Evolutionary conservation across 345 rosid genomes (phyloP), one percentile per base, ranked within the genome.

Genomic region (Diplotaxis tenuifolia): DNA sequence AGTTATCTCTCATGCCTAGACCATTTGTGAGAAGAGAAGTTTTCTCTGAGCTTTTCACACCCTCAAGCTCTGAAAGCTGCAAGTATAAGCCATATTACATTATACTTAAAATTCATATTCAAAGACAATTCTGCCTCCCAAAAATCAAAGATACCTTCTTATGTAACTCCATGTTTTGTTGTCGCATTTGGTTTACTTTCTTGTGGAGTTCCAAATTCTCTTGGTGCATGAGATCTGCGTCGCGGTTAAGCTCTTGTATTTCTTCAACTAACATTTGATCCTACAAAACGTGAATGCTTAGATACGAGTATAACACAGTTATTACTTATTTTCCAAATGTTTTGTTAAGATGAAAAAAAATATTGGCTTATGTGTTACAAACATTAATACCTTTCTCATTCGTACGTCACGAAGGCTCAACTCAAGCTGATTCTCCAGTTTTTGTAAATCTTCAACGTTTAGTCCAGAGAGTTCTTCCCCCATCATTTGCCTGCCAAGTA

Each of bases 381-480:
- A 40, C 49, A 12, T 72, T 18, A 64, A 27, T 28, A 82, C 97
- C 96, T 89, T 91, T 72, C 77, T 91, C 75, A 38, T 21, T 10
- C 90, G 87, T 62, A 92, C 81, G 3, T 86, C 83, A 68, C 78
- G 86, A 67, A 89, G 76, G 64, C 97, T 88, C 73, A 76, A 76
- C 55, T 92, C 93, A 27, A 92, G 82, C 80, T 88, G 86, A 76
- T 78, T 85, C 80, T 89, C 96, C 73, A 89, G 74, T 67, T 84
- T 85, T 69, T 88, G 84, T 47, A 92, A 81, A 64, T 85, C 90
- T 50, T 77, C 84, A 58, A 79, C 64, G 32, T 73, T 75, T 71
- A 92, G 76, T 70, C 97, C 92, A 28, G 92, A 82, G 65, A 92
- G 84, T 62, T 85, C 87, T 78, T 92, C 89, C 68, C 97, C 97